Base-by-base conservation (phyloP, 257 asterid species). In the Coffea eugenioides region DNA sequence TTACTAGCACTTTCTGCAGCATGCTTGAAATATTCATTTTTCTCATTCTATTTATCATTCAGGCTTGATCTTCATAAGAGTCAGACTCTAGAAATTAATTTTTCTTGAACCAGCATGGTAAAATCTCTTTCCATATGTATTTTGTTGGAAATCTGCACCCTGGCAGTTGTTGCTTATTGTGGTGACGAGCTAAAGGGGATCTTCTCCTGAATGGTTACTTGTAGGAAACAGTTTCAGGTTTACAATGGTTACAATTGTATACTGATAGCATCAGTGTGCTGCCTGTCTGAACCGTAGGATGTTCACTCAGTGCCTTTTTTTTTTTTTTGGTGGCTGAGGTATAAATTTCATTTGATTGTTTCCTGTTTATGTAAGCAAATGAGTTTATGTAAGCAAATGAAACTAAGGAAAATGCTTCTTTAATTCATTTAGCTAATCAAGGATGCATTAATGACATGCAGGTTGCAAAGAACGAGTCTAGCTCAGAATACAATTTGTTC, bases 401-500 rank as follows among this genome's bases (percentile, higher is more conserved):
- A 25, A 9, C 23, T 36, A 36, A 39, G 36, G 57, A 48, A 15
- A 45, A 8, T 69, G 64, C 15, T 16, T 77, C 72, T 65, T 4
- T 18, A 69, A 25, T 15, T 46, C 41, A 64, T 46, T n/a, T 8
- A 48, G 23, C 78, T 74, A 69, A 77, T 69, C 13, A 21, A 69
- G 73, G 54, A 31, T 31, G 57, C 20, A 41, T 74, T 57, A 61
- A 76, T 69, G 79, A 66, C 76, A 45, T 86, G 93, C 91, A 94
- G 98, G 95, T 89, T 65, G 80, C 87, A 39, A 94, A 92, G 88
- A 90, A 89, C 21, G 97, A 92, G 86, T 86, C 92, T 3, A 77
- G 90, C 87, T 91, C 98, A 41, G 92, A 89, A 80, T 92, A 90
- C 83, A 87, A 88, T 76, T 89, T 90, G 84, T 92, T 91, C 85